Percentiles rank a stretch among this genome's conserved stretches.
Conservation (phyloP, 805 yeast species). For the Cyberlindnera veronae region DNA sequence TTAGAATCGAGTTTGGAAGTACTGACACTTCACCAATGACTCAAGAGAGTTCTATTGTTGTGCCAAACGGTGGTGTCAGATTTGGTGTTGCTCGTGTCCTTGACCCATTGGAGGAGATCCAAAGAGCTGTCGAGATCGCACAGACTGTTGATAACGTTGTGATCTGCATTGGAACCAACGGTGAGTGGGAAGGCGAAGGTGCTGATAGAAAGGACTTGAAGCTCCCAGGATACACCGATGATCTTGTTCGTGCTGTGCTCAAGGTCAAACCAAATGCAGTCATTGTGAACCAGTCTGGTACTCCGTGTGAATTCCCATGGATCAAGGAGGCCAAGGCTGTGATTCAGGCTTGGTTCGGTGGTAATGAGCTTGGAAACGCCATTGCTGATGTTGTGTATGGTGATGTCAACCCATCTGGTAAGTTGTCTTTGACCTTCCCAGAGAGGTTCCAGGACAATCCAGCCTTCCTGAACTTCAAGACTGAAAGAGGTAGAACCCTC, state of each 20-base stretch:
- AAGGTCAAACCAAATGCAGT: slow-evolving; percentile 49
- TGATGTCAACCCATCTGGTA: slow-evolving; percentile 58
- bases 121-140: slow-evolving; percentile 46
- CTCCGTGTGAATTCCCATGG: slow-evolving; percentile 62
- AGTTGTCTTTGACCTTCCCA: slow-evolving; percentile 55
- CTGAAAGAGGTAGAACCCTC: slow-evolving; percentile 49
- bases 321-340: slow-evolving; percentile 38
- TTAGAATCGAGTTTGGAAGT: slow-evolving; percentile 50
- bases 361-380: slow-evolving; percentile 55
- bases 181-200: slow-evolving; percentile 61
- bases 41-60: background rate
- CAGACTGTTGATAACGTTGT: slow-evolving; percentile 49
- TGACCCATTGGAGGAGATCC: slow-evolving; percentile 31
- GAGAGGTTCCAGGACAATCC: slow-evolving; percentile 50
- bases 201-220: slow-evolving; percentile 50
- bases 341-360: slow-evolving; percentile 58
- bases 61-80: slow-evolving; percentile 31
- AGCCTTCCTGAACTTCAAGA: slow-evolving; percentile 48
- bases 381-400: slow-evolving; percentile 61
- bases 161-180: slow-evolving; percentile 47
- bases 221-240: slow-evolving; percentile 47
- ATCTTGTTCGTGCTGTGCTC: slow-evolving; percentile 43
- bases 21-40: slow-evolving; percentile 34
- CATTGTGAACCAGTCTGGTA: slow-evolving; percentile 57
- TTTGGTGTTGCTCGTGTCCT: slow-evolving; percentile 31